Evolutionary conservation across 768 basidiomycete species (phyloP).

Genomic region (Kwoniella pini): DNA sequence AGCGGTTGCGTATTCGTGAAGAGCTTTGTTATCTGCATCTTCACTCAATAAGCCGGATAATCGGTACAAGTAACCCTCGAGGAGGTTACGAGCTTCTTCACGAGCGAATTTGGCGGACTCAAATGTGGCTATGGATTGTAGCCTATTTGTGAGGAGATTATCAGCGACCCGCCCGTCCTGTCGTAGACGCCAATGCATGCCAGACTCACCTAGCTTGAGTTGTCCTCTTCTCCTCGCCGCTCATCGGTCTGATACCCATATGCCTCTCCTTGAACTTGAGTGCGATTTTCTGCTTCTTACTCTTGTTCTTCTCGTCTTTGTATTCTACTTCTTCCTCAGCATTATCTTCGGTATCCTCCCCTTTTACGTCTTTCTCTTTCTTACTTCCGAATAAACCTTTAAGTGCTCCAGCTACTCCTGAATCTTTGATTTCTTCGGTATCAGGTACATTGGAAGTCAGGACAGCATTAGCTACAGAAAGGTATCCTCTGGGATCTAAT

Average conservation of each 20-base stretch:
- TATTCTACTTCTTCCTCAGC: constrained; percentile 21
- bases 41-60: constrained; percentile 73
- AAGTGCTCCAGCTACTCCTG: constrained; percentile 65
- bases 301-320: constrained; percentile 40
- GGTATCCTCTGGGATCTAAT: constrained; percentile 82
- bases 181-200: too few relatives aligned
- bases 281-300: constrained; percentile 62
- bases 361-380: constrained; percentile 45
- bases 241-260: constrained; percentile 73
- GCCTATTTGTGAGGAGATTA: too few relatives aligned
- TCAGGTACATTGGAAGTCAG: constrained; percentile 64
- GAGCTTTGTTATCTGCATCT: constrained; percentile 70
- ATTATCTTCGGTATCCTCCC: constrained; percentile 17
- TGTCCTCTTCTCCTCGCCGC: constrained; percentile 70
- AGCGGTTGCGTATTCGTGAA: constrained; percentile 79
- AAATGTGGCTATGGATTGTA: constrained; percentile 73
- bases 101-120: constrained; percentile 74
- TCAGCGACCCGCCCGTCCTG: too few relatives aligned
- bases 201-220: constrained; percentile 65
- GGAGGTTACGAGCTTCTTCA: constrained; percentile 85
- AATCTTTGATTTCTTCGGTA: constrained; percentile 57
- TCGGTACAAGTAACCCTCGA: constrained; percentile 92
- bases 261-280: constrained; percentile 67
- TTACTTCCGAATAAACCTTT: constrained; percentile 78
- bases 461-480: constrained; percentile 75